Conservation (phyloP, 2,329 filamentous ascomycete genomes). For the Colletotrichum theobromicola region DNA sequence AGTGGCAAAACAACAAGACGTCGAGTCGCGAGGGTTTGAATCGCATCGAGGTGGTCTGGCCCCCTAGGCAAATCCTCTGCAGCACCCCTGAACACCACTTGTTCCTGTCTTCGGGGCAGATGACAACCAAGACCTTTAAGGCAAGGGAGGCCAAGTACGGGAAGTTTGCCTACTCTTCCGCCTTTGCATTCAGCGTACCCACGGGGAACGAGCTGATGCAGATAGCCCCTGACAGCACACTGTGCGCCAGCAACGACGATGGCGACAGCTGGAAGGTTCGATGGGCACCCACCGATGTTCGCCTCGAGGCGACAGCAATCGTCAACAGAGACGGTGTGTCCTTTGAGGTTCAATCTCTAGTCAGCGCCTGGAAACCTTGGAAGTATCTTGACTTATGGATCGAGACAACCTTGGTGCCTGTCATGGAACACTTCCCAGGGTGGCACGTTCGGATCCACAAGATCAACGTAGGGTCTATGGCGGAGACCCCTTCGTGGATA, state of each 20-base stretch:
- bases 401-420: conserved; percentile 14
- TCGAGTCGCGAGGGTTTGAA: neutral
- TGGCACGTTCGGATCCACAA: conserved; percentile 21
- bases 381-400: conserved; percentile 4
- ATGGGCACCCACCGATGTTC: conserved; percentile 13
- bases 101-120: conserved; percentile 40
- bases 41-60: neutral
- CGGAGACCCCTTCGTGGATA: neutral
- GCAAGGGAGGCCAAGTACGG: conserved; percentile 41
- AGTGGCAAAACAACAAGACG: neutral
- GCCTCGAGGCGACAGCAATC: neutral
- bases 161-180: conserved; percentile 44
- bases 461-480: neutral
- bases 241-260: conserved; percentile 19
- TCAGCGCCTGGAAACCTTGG: conserved; percentile 22
- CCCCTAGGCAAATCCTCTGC: conserved; percentile 47
- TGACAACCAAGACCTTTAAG: conserved; percentile 34
- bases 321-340: neutral
- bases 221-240: conserved; percentile 22
- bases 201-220: conserved; percentile 32
- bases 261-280: conserved; percentile 19
- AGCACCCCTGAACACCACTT: conserved; percentile 39
- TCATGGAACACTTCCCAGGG: neutral
- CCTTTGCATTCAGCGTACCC: conserved; percentile 40
- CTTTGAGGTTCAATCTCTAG: neutral